Conservation (phyloP, 805 yeast genomes). For the Teunomyces lycoperdinae region DNA sequence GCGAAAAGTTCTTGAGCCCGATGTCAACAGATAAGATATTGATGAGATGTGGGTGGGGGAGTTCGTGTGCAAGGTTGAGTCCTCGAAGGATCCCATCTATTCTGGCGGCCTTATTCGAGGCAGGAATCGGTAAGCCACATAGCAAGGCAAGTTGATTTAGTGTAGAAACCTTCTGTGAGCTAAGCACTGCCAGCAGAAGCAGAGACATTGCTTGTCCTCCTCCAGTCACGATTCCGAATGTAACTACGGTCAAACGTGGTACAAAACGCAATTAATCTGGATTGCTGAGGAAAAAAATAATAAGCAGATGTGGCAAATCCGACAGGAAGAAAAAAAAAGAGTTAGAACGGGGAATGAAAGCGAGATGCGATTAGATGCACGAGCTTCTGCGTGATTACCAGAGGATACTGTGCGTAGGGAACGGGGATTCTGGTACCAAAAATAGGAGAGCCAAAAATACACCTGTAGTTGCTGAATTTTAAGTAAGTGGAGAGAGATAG, state of each 20-base stretch:
- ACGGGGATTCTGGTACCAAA: too few species aligned
- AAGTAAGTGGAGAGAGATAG: too few species aligned
- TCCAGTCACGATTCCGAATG: too few species aligned
- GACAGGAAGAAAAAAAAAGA: neutral
- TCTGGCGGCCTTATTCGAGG: conserved; percentile 16
- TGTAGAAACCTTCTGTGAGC: conserved; percentile 6
- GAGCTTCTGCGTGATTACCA: neutral
- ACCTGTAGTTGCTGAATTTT: too few species aligned
- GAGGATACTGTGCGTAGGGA: neutral
- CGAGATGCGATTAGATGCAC: neutral
- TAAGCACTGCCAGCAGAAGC: neutral
- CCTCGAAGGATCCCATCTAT: conserved; percentile 8
- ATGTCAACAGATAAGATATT: conserved; percentile 33
- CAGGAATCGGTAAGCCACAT: conserved; percentile 20
- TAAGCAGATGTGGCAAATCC: neutral
- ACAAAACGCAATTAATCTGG: neutral
- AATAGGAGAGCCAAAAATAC: too few species aligned
- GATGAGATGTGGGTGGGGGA: conserved; percentile 7
- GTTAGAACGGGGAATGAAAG: neutral
- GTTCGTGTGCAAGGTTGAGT: conserved; percentile 5
- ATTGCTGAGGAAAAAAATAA: neutral
- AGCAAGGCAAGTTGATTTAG: conserved; percentile 17
- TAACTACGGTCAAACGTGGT: neutral
- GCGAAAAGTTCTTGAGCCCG: conserved; percentile 42
- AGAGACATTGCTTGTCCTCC: too few species aligned